Percentiles rank a stretch among this genome's conserved stretches.
These are phyloP conservation scores for Cyclotella cryptica DNA, from an alignment of 108 stramenopile genomes.

Conservation along the genomic window DNA sequence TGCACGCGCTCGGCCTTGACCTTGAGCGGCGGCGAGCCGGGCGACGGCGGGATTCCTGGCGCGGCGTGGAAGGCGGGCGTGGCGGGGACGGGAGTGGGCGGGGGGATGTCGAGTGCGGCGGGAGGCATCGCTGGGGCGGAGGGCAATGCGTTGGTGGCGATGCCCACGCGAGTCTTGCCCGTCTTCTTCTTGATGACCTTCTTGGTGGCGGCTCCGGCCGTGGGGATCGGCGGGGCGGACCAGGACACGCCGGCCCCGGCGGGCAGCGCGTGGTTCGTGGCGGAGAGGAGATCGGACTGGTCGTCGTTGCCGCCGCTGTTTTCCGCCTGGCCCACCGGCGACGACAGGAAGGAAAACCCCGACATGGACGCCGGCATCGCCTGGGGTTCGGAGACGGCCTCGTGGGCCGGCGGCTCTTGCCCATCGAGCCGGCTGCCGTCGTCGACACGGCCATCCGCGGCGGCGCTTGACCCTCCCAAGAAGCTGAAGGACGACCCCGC, in stretches of 20 bases:
- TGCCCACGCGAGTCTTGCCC: constrained; percentile 42
- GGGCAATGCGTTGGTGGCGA: constrained; percentile 2
- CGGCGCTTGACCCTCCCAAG: too few relatives aligned
- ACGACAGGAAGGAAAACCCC: too few relatives aligned
- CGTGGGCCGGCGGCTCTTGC: too few relatives aligned
- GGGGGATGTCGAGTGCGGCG: neutral
- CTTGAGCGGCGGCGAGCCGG: constrained; percentile 18
- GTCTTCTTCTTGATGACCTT: constrained; percentile 46
- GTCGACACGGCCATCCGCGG: too few relatives aligned
- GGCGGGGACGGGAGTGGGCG: neutral
- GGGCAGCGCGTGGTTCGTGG: constrained; percentile 12
- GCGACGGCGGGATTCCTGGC: neutral
- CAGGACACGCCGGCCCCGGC: constrained; percentile 33
- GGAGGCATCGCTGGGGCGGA: neutral
- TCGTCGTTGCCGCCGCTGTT: too few relatives aligned
- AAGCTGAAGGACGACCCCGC: too few relatives aligned
- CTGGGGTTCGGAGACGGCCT: too few relatives aligned
- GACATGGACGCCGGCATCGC: too few relatives aligned
- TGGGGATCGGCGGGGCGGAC: constrained; percentile 19
- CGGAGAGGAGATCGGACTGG: constrained; percentile 28
- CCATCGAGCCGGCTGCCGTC: too few relatives aligned
- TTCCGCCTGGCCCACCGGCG: too few relatives aligned
- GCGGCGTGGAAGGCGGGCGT: neutral
- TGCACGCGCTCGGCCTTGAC: constrained; percentile 45
- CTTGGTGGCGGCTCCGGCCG: neutral